A percentile compares a stretch with the other conserved stretches of the same genome.
Conservation (phyloP, 495 filamentous ascomycete species). For the Arthonia radiata region DNA sequence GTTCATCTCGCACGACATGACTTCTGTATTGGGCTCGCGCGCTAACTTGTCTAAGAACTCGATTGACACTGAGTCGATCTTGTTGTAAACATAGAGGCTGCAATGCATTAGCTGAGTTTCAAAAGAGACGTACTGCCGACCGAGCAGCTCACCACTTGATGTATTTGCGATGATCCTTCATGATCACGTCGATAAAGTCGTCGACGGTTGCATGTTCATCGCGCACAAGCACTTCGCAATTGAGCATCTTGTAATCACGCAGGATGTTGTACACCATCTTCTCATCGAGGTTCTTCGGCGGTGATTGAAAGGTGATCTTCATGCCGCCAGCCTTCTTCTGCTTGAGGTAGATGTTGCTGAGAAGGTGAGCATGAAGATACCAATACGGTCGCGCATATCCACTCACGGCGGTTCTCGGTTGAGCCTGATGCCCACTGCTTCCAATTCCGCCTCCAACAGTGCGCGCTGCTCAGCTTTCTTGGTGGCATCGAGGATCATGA, state of each 20-base stretch:
- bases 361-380: slow-evolving; percentile 1
- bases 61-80: slow-evolving; percentile 87
- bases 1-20: slow-evolving; percentile 96
- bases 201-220: slow-evolving; percentile 92
- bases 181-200: slow-evolving; percentile 97
- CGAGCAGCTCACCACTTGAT: slow-evolving; percentile 38
- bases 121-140: background rate
- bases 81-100: slow-evolving; percentile 98
- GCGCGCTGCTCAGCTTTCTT: slow-evolving; percentile 89
- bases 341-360: slow-evolving; percentile 95
- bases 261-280: slow-evolving; percentile 95
- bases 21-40: slow-evolving; percentile 73
- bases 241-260: slow-evolving; percentile 95
- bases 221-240: slow-evolving; percentile 84
- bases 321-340: slow-evolving; percentile 88
- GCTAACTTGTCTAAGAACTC: slow-evolving; percentile 83
- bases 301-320: slow-evolving; percentile 87
- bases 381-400: background rate
- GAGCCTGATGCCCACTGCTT: slow-evolving; percentile 85
- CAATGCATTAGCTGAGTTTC: slow-evolving; percentile 3
- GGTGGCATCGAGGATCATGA: slow-evolving; percentile 94
- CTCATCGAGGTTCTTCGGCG: slow-evolving; percentile 79
- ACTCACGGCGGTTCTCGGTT: slow-evolving; percentile 78
- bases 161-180: slow-evolving; percentile 96
- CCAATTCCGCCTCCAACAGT: slow-evolving; percentile 73